These are phyloP conservation scores for Guadua angustifolia DNA, from an alignment of 176 grass and related monocot genomes.

Conservation along the genomic window DNA sequence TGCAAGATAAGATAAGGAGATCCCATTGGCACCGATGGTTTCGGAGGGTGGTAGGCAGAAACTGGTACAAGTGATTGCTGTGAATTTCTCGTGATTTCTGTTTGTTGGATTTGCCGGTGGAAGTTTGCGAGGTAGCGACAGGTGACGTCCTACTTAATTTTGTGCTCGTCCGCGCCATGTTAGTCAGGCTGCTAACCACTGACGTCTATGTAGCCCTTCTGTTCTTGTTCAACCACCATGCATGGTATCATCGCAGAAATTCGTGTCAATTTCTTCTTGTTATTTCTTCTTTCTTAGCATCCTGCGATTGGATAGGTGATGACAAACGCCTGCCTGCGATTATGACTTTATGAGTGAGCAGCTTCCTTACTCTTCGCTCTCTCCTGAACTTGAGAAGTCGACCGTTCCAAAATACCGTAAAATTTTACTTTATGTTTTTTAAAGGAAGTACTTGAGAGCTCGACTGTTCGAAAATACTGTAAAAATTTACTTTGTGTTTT, in stretches of 20 bases:
- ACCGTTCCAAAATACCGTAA: too few relatives aligned
- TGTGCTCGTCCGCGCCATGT: background rate
- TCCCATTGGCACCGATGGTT: too few relatives aligned
- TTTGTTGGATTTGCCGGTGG: background rate
- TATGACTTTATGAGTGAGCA: background rate
- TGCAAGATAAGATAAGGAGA: background rate
- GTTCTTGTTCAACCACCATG: conserved; percentile 35
- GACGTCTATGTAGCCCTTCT: background rate
- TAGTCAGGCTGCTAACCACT: background rate
- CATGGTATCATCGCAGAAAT: background rate
- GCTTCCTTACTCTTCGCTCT: too few relatives aligned
- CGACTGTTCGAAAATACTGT: too few relatives aligned
- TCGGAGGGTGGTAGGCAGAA: background rate
- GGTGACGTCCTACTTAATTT: conserved; percentile 12
- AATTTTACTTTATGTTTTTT: too few relatives aligned
- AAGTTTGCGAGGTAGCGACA: background rate
- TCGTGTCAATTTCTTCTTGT: background rate
- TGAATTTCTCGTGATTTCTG: background rate
- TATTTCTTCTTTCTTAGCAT: background rate
- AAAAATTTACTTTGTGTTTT: too few relatives aligned
- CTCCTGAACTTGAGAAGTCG: too few relatives aligned
- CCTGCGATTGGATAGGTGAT: background rate
- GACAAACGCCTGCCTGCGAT: background rate
- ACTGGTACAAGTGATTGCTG: background rate
- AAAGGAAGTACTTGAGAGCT: too few relatives aligned